Percentiles rank a stretch among this genome's conserved stretches.
These are phyloP conservation scores for Grammothele lineata DNA, from an alignment of 768 basidiomycete genomes.

Conservation along the genomic window DNA sequence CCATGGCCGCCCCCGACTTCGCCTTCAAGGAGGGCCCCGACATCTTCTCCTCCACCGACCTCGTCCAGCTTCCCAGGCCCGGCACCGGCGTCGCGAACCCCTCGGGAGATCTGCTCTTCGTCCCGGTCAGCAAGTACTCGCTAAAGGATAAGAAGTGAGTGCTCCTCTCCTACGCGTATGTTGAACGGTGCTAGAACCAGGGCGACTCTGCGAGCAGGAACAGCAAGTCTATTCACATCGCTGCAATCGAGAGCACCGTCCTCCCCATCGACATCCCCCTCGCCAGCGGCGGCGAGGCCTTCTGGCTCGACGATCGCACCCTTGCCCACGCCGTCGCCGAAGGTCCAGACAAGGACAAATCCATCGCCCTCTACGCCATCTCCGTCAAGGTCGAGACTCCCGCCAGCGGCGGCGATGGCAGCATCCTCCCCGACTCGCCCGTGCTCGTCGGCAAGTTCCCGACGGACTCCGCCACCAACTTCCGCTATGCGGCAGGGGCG, in stretches of 20 bases:
- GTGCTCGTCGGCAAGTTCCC: conserved; percentile 62
- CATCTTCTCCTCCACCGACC: conserved; percentile 66
- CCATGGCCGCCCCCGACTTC: conserved; percentile 36
- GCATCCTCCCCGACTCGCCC: conserved; percentile 35
- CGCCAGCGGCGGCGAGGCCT: conserved; percentile 64
- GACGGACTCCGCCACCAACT: conserved; percentile 63
- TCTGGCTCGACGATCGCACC: conserved; percentile 75
- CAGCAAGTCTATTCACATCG: conserved; percentile 61
- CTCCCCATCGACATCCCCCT: conserved; percentile 56
- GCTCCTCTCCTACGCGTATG: too few relatives aligned
- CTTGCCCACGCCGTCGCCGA: conserved; percentile 62
- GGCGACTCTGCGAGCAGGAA: too few relatives aligned
- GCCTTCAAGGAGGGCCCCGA: conserved; percentile 53
- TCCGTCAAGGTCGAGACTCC: conserved; percentile 42
- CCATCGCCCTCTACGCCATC: conserved; percentile 56
- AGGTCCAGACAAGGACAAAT: conserved; percentile 42
- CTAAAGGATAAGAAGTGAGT: conserved; percentile 71
- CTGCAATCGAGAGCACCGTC: conserved; percentile 48
- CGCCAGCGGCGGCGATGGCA: too few relatives aligned
- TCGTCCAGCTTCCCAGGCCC: conserved; percentile 67
- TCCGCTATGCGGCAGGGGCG: conserved; percentile 54
- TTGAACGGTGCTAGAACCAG: too few relatives aligned
- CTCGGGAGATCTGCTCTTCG: conserved; percentile 62
- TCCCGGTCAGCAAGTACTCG: conserved; percentile 65
- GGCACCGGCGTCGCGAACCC: conserved; percentile 62